A percentile compares a stretch with the other conserved stretches of the same genome.
These are phyloP conservation scores for Pinus taeda DNA, from an alignment of 75 land plant species.

Conservation along the genomic window DNA sequence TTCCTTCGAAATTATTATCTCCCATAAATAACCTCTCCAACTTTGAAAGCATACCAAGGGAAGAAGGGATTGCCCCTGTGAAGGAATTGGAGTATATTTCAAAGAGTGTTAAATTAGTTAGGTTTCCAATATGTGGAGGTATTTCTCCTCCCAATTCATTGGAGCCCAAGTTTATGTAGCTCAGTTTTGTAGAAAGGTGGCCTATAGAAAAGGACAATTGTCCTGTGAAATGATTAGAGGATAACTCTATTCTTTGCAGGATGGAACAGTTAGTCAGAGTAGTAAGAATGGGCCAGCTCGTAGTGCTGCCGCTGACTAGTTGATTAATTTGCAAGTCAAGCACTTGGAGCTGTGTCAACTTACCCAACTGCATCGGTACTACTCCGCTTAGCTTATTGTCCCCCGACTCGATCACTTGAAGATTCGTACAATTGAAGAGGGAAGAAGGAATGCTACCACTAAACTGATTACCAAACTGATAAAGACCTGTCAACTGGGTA, in stretches of 20 bases:
- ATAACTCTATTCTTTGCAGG: background rate
- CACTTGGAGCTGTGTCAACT: background rate
- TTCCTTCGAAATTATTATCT: too few species aligned
- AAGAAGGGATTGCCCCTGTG: background rate
- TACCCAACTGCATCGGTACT: background rate
- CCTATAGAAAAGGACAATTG: background rate
- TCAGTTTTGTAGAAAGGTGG: background rate
- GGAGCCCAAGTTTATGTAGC: accelerated
- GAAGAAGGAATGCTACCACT: background rate
- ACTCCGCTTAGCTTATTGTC: background rate
- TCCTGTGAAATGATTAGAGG: background rate
- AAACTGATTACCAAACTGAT: background rate
- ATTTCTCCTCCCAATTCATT: background rate
- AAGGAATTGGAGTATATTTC: background rate
- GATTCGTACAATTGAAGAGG: background rate
- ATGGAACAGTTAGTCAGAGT: background rate
- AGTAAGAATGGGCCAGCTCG: background rate
- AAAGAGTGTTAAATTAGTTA: background rate
- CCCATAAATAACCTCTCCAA: background rate
- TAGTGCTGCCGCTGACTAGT: background rate
- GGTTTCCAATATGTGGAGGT: background rate
- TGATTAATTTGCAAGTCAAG: background rate
- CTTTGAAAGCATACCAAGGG: background rate
- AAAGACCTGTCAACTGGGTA: background rate
- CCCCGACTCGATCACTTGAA: background rate